These are phyloP conservation scores for Aspergillus sp. DNA, from an alignment of 2,329 filamentous ascomycete genomes.

Conservation along the genomic window DNA sequence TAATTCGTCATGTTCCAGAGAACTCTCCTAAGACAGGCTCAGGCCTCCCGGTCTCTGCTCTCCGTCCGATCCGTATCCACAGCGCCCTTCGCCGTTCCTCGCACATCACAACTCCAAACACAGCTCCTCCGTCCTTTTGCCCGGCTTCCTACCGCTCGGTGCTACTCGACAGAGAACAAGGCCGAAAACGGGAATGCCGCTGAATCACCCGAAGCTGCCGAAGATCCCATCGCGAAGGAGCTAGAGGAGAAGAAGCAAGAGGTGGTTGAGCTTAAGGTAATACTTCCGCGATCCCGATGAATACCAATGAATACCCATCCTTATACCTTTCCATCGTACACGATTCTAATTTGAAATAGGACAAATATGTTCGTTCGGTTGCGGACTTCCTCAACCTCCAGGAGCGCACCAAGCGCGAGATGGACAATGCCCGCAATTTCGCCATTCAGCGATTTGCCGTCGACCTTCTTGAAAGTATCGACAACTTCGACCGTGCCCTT, in stretches of 20 bases:
- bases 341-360: slow-evolving; percentile 56
- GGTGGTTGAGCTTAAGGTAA: slow-evolving; percentile 82
- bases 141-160: slow-evolving; percentile 40
- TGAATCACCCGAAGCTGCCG: slow-evolving; percentile 27
- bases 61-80: slow-evolving; percentile 39
- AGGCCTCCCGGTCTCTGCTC: slow-evolving; percentile 42
- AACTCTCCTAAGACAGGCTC: slow-evolving; percentile 47
- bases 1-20: slow-evolving; percentile 47
- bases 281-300: slow-evolving; percentile 9
- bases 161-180: slow-evolving; percentile 50
- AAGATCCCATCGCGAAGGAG: slow-evolving; percentile 64
- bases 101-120: slow-evolving; percentile 40
- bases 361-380: slow-evolving; percentile 90
- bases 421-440: slow-evolving; percentile 85
- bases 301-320: no score
- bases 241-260: slow-evolving; percentile 74
- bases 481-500: slow-evolving; percentile 95
- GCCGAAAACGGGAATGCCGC: slow-evolving; percentile 44
- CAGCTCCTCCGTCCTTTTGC: slow-evolving; percentile 39
- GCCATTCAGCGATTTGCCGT: slow-evolving; percentile 93
- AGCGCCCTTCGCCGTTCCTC: slow-evolving; percentile 38
- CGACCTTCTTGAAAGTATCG: slow-evolving; percentile 91
- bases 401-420: slow-evolving; percentile 88
- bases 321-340: no score
- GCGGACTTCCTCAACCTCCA: slow-evolving; percentile 98